Percentiles rank a stretch among this genome's conserved stretches.
These are phyloP conservation scores for Geum urbanum DNA, from an alignment of 306 rosid genomes.

Conservation along the genomic window DNA sequence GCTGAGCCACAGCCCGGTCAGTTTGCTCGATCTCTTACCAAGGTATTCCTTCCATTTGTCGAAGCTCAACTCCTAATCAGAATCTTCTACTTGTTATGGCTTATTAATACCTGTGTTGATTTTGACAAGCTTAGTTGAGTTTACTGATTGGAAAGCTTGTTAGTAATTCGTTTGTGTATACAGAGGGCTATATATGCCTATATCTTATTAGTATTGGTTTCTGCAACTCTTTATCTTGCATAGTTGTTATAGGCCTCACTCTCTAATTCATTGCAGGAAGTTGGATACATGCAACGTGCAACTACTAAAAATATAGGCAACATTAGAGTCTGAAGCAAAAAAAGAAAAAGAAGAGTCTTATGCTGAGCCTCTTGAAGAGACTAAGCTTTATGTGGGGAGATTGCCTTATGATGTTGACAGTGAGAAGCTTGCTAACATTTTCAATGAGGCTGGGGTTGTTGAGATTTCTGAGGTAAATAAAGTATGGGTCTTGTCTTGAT, in stretches of 20 bases:
- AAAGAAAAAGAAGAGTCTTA: conserved; percentile 17
- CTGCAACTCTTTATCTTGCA: conserved; percentile 9
- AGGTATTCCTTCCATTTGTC: no score
- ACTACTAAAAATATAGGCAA: no score
- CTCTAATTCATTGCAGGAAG: conserved; percentile 70
- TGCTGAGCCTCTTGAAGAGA: conserved; percentile 40
- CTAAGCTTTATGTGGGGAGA: conserved; percentile 42
- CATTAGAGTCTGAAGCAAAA: conserved; percentile 3
- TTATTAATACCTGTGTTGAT: no score
- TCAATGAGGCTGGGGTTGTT: conserved; percentile 38
- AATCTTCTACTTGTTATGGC: no score
- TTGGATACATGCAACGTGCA: conserved; percentile 96
- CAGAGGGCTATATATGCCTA: neutral
- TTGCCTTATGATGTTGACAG: conserved; percentile 39
- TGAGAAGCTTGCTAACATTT: conserved; percentile 35
- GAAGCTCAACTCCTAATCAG: no score
- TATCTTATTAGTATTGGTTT: neutral
- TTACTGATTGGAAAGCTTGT: no score
- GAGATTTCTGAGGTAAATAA: conserved; percentile 40
- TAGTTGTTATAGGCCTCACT: conserved; percentile 15
- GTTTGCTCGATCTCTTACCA: conserved; percentile 92
- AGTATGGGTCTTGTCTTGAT: neutral
- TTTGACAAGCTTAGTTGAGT: no score
- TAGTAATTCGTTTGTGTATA: no score
- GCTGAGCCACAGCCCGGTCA: conserved; percentile 89